These are phyloP conservation scores for Hyaloperonospora brassicae DNA, from an alignment of 352 stramenopile genomes.

Conservation along the genomic window DNA sequence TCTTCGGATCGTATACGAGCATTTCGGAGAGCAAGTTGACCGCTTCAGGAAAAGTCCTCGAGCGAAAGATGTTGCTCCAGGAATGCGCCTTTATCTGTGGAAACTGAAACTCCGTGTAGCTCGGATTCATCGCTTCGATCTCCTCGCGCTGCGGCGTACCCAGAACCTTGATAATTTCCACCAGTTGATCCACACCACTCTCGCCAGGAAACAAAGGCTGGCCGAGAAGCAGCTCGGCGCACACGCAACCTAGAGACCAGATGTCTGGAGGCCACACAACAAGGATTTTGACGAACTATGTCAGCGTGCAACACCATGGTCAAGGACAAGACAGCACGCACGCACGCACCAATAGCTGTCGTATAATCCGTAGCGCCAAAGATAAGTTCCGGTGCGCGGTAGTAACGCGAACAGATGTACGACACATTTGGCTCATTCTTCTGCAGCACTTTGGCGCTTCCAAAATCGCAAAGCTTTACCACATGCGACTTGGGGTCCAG, in stretches of 20 bases:
- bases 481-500: constrained; percentile 95
- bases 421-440: constrained; percentile 98
- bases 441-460: constrained; percentile 92
- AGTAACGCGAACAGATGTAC: constrained; percentile 99
- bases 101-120: constrained; percentile 99
- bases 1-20: constrained; percentile 95
- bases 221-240: constrained; percentile 95
- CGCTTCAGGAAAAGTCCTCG: constrained; percentile 90
- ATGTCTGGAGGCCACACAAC: constrained; percentile 71
- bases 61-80: constrained; percentile 96
- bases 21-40: constrained; percentile 97
- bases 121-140: constrained; percentile 99
- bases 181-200: constrained; percentile 97
- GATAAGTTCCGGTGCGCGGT: constrained; percentile 98
- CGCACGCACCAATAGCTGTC: constrained; percentile 91
- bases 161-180: constrained; percentile 99
- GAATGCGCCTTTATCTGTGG: constrained; percentile 98
- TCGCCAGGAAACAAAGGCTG: constrained; percentile 98
- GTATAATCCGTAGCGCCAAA: constrained; percentile 99
- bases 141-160: constrained; percentile 97
- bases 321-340: not conserved
- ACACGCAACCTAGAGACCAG: constrained; percentile 96
- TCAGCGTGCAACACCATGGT: constrained; percentile 1
- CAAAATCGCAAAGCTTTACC: constrained; percentile 99
- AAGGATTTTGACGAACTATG: not conserved